These are phyloP conservation scores for Myxozyma lipomycoides DNA, from an alignment of 805 yeast genomes.

Conservation along the genomic window DNA sequence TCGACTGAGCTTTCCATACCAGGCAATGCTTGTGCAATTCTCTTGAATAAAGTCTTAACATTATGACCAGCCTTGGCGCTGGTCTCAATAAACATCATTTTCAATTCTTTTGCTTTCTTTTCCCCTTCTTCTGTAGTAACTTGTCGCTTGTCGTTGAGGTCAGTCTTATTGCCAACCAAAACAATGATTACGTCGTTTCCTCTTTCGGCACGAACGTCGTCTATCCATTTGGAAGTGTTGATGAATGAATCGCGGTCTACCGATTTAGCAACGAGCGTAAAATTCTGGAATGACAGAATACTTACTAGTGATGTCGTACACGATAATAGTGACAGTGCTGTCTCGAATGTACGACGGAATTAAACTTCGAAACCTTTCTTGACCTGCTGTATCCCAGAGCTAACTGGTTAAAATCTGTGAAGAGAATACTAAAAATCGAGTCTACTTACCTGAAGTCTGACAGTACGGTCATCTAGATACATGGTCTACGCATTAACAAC, in stretches of 20 bases:
- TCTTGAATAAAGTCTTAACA: conserved; percentile 82
- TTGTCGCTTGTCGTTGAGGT: conserved; percentile 74
- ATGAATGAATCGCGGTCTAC: conserved; percentile 63
- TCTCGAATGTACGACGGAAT: conserved; percentile 96
- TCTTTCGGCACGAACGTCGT: conserved; percentile 88
- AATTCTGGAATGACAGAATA: neutral
- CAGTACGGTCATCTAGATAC: conserved; percentile 94
- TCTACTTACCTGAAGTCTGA: conserved; percentile 62
- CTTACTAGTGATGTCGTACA: conserved; percentile 85
- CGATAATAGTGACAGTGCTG: conserved; percentile 94
- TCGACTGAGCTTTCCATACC: conserved; percentile 51
- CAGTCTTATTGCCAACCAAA: conserved; percentile 90
- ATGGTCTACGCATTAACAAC: conserved; percentile 49
- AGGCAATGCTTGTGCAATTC: conserved; percentile 86
- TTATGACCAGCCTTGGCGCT: conserved; percentile 94
- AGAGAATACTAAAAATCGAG: neutral
- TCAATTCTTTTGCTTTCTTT: conserved; percentile 63
- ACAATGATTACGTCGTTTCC: conserved; percentile 85
- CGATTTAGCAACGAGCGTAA: neutral
- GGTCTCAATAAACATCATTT: conserved; percentile 84
- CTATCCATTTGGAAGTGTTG: conserved; percentile 85
- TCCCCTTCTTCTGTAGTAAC: conserved; percentile 90
- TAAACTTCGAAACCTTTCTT: conserved; percentile 88
- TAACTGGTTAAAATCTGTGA: neutral
- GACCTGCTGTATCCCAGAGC: conserved; percentile 88